Base-by-base conservation (phyloP, 768 basidiomycete species). In the Paxillus involutus region DNA sequence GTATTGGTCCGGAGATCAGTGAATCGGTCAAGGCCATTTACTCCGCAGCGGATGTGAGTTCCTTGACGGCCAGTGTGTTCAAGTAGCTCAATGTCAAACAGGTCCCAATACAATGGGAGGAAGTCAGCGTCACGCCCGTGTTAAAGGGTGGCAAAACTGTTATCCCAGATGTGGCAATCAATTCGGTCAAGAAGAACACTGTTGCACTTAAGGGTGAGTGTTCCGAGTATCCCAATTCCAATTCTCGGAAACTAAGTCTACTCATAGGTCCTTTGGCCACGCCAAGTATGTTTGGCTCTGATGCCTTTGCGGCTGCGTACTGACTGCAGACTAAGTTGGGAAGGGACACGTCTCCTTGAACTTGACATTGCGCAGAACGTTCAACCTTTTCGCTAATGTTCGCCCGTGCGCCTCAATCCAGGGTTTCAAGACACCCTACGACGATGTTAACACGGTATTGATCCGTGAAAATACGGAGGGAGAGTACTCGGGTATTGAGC, bases 381-480 rank as follows among this genome's bases (percentile, higher is more conserved):
- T 99, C 80, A 94, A 94, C 71, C 85, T 99, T 49, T 99, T 98
- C 70, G 97, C 97, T 68, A 98, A 98, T 70, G 97, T 98, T 65
- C 88, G 97, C 55, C 97, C 97, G 35, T 99, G 97, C 69, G 83
- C 84, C 30, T 98, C 95, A 29, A 93, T 99, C 73, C 77, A 92
- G 72, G 97, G 97, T 29, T 98, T 88, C 81, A 97, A 97, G 78
- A 99, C 97, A 0, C 90, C 96, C 2, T 98, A 99, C 67, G 96
- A 98, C 70, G 89, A 98, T 66, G 97, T 99, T 60, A 90, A 99
- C 79, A 95, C 93, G 21, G 94, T 98, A 48, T 78, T 99, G 61
- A 99, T 99, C 71, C 93, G 97, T 68, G 97, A 99, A 78, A 99
- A 99, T 74, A 99, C 97, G 9, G 97, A 99, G 75, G 97, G 97